These are phyloP conservation scores for Epichloe hybrida DNA, from an alignment of 2,329 filamentous ascomycete genomes.

Conservation along the genomic window DNA sequence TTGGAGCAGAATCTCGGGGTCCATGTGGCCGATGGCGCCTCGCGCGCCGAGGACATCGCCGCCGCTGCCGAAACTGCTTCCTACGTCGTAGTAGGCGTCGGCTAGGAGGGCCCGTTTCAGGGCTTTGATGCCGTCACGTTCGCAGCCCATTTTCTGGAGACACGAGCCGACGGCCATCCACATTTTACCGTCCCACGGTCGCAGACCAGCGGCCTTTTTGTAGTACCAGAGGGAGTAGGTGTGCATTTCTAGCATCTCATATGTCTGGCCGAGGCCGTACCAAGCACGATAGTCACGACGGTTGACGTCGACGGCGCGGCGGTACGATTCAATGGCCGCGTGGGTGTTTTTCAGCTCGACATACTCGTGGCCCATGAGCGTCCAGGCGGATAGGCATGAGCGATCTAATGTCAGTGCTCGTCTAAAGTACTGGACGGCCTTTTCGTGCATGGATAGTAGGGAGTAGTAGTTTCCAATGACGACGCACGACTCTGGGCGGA, in stretches of 20 bases:
- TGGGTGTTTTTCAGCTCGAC: slow-evolving; percentile 98
- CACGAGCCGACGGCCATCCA: slow-evolving; percentile 94
- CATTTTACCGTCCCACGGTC: slow-evolving; percentile 97
- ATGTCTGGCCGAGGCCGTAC: slow-evolving; percentile 94
- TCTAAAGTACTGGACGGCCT: slow-evolving; percentile 95
- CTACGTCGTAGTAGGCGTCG: slow-evolving; percentile 68
- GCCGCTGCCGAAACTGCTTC: slow-evolving; percentile 39
- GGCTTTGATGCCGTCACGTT: slow-evolving; percentile 86
- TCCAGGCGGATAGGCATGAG: slow-evolving; percentile 89
- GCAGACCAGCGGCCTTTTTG: slow-evolving; percentile 85
- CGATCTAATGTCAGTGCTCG: slow-evolving; percentile 82
- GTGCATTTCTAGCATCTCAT: slow-evolving; percentile 96
- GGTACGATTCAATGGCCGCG: slow-evolving; percentile 92
- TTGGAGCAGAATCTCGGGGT: slow-evolving; percentile 80
- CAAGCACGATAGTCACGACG: slow-evolving; percentile 92
- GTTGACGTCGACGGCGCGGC: slow-evolving; percentile 89
- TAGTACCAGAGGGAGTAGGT: slow-evolving; percentile 97
- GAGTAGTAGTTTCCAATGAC: slow-evolving; percentile 98
- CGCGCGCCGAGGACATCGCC: slow-evolving; percentile 33
- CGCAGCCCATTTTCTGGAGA: slow-evolving; percentile 74
- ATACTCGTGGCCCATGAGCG: slow-evolving; percentile 96
- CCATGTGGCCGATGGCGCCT: slow-evolving; percentile 49
- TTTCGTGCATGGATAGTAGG: slow-evolving; percentile 86
- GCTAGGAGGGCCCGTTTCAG: slow-evolving; percentile 84
- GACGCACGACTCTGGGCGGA: slow-evolving; percentile 91